phyloP scores from a whole-genome alignment of 2,329 filamentous ascomycete genomes.

The Claviceps pusilla region DNA sequence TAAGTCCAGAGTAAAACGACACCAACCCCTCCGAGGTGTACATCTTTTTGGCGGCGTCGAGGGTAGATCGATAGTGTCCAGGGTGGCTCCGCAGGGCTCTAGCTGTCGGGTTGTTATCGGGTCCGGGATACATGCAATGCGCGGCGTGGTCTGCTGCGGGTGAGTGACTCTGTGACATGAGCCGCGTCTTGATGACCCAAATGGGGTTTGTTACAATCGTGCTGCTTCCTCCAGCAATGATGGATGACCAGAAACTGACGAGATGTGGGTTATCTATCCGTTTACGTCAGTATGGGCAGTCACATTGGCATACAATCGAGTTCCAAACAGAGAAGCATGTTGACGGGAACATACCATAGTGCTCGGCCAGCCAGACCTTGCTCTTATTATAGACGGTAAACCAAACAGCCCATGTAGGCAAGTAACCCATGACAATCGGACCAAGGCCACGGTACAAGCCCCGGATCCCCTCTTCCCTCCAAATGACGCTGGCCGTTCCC shows the following conservation, averaged over 20 bases:
- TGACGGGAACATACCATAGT: constrained; percentile 36
- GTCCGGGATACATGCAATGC: constrained; percentile 31
- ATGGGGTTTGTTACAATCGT: constrained; percentile 94
- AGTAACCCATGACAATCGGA: constrained; percentile 86
- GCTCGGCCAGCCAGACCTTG: constrained; percentile 55
- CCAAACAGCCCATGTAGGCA: constrained; percentile 97
- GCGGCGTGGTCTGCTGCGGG: constrained; percentile 30
- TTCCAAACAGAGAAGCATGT: not conserved
- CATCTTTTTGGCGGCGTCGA: constrained; percentile 92
- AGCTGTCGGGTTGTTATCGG: constrained; percentile 38
- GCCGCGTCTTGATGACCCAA: constrained; percentile 96
- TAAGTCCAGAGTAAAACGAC: constrained; percentile 90
- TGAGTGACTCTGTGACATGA: constrained; percentile 78
- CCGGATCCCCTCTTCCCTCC: constrained; percentile 71
- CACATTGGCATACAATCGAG: not conserved
- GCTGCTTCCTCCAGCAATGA: constrained; percentile 81
- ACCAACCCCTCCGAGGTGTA: constrained; percentile 74
- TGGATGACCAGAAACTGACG: constrained; percentile 75
- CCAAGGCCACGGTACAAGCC: constrained; percentile 89
- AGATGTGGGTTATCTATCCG: constrained; percentile 55
- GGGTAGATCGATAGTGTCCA: constrained; percentile 82
- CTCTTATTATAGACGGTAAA: constrained; percentile 91
- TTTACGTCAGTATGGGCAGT: not conserved
- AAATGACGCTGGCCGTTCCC: constrained; percentile 75
- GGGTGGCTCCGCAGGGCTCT: constrained; percentile 46